Percentiles rank a stretch among this genome's conserved stretches.
Evolutionary conservation across 164 flowering plant genomes (phyloP).

Genomic region (Piper longum): DNA sequence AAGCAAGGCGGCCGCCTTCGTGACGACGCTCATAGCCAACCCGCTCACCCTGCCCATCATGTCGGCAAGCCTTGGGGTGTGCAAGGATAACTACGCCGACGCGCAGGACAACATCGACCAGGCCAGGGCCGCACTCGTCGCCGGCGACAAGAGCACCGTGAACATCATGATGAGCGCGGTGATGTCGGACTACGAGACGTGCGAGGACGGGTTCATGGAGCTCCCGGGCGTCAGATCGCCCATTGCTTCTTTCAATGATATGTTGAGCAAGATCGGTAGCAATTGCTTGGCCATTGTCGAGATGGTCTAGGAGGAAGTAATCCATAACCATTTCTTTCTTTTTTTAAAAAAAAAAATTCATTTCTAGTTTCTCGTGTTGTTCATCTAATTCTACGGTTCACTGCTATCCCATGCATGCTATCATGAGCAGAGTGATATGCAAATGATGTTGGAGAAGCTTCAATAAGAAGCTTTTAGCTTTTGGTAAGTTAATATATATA

Average conservation of each 20-base stretch:
- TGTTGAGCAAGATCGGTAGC: constrained; percentile 14
- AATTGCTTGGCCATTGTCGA: constrained; percentile 18
- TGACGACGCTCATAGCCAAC: not conserved
- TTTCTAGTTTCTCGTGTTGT: too few relatives aligned
- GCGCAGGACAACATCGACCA: constrained; percentile 1
- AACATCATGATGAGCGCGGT: constrained; percentile 7
- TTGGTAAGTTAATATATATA: too few relatives aligned
- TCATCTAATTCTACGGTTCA: too few relatives aligned
- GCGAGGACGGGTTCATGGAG: constrained; percentile 8
- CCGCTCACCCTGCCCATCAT: not conserved
- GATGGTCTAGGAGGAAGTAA: not conserved
- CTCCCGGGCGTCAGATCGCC: constrained; percentile 1
- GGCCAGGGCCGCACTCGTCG: not conserved
- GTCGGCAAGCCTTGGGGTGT: not conserved
- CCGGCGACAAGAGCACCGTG: not conserved
- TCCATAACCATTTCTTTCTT: too few relatives aligned
- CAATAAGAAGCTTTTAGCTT: too few relatives aligned
- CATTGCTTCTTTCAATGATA: not conserved
- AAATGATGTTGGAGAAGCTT: too few relatives aligned
- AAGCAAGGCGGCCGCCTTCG: constrained; percentile 1
- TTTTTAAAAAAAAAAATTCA: too few relatives aligned
- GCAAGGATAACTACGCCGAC: constrained; percentile 1
- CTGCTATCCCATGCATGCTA: too few relatives aligned
- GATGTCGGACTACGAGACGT: constrained; percentile 2
- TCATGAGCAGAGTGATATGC: too few relatives aligned